These are phyloP conservation scores for Dactylellina parvicollis DNA, from an alignment of 2,329 filamentous ascomycete species.

Conservation along the genomic window DNA sequence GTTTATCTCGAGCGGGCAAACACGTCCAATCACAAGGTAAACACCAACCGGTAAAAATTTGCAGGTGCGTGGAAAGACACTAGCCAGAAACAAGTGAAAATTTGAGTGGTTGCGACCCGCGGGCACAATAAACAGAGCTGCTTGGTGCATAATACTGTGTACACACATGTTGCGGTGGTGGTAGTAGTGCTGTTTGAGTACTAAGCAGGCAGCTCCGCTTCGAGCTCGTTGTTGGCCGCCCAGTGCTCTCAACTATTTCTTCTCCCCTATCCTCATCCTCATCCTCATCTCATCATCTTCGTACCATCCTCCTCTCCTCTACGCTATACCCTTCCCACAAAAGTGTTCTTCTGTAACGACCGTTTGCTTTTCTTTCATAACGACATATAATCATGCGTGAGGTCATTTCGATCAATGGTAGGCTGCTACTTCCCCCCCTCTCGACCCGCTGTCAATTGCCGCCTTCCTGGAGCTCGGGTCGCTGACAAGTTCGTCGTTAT, in stretches of 20 bases:
- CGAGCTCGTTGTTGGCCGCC: neutral
- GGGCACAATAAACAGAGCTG: neutral
- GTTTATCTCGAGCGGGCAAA: conserved; percentile 30
- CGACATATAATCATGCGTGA: conserved; percentile 80
- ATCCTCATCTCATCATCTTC: conserved; percentile 56
- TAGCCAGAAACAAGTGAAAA: conserved; percentile 6
- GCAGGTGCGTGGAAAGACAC: conserved; percentile 40
- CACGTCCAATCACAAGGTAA: conserved; percentile 53
- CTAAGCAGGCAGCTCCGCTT: conserved; percentile 22
- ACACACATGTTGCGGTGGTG: too few species aligned
- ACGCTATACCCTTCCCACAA: conserved; percentile 38
- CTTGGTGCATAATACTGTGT: neutral
- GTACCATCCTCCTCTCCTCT: conserved; percentile 55
- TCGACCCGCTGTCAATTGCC: conserved; percentile 59
- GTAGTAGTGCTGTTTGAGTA: neutral
- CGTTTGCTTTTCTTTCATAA: conserved; percentile 56
- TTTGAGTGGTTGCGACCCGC: neutral
- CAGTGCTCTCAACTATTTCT: conserved; percentile 17
- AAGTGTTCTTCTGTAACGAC: conserved; percentile 55
- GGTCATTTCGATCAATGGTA: conserved; percentile 99
- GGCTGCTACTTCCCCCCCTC: conserved; percentile 60
- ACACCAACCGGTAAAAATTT: conserved; percentile 41
- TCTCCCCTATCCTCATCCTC: conserved; percentile 55
- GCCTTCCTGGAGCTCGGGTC: conserved; percentile 60
- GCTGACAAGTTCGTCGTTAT: conserved; percentile 60